These are phyloP conservation scores for Arthrocladium fulminans DNA, from an alignment of 2,329 filamentous ascomycete genomes.

Conservation along the genomic window DNA sequence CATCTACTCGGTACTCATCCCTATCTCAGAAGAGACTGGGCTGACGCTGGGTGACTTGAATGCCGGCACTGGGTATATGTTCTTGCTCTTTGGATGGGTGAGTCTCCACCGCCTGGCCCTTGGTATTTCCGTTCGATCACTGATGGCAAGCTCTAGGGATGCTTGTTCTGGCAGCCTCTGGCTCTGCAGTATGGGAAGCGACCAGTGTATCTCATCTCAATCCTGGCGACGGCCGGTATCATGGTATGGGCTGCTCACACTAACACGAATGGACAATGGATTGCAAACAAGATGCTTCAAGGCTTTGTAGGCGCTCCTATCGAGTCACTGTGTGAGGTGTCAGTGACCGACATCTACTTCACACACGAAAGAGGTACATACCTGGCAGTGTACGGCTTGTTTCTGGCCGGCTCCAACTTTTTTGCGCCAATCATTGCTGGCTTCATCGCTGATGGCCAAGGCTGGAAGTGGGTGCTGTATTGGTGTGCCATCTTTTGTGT, in stretches of 20 bases:
- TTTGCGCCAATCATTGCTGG: constrained; percentile 31
- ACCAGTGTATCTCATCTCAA: constrained; percentile 22
- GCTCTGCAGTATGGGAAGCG: constrained; percentile 35
- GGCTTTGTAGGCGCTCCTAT: constrained; percentile 42
- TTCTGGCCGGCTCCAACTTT: constrained; percentile 19
- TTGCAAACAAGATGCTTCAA: constrained; percentile 39
- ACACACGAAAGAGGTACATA: constrained; percentile 20
- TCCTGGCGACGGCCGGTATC: constrained; percentile 27
- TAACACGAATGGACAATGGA: constrained; percentile 39
- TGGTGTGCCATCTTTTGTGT: constrained; percentile 17
- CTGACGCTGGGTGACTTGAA: constrained; percentile 39
- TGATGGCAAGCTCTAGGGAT: constrained; percentile 27
- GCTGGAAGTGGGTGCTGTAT: constrained; percentile 22
- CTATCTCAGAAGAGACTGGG: constrained; percentile 35
- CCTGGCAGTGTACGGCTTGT: constrained; percentile 19
- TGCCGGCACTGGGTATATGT: constrained; percentile 40
- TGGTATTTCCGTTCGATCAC: constrained; percentile 24
- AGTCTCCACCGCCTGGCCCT: constrained; percentile 30
- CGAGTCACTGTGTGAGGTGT: constrained; percentile 42
- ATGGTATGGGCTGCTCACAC: constrained; percentile 40
- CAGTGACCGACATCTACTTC: constrained; percentile 37
- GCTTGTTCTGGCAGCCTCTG: constrained; percentile 41
- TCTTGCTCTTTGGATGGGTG: constrained; percentile 30
- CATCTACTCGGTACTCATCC: constrained; percentile 29
- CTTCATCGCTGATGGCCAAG: constrained; percentile 19